Base-by-base conservation (phyloP, 192 early-diverging fungal species). In the Funneliformis geosporum region DNA sequence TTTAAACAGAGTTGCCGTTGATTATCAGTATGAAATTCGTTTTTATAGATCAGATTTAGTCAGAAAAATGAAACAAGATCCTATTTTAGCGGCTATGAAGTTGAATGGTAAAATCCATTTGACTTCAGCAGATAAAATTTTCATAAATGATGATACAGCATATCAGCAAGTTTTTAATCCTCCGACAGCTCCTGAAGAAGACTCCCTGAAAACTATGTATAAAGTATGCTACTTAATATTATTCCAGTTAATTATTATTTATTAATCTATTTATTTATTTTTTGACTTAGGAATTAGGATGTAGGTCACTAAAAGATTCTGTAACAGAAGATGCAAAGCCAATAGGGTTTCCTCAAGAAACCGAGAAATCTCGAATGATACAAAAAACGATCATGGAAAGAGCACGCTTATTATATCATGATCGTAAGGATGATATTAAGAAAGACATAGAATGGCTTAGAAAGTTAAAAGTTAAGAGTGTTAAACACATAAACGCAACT, bases 381-480 rank as follows among this genome's bases (percentile, higher is more conserved):
- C 88, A 94, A 73, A 77, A 86, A 40, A 60, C 90, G 28, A 94
- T 97, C 42, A 83, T 86, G 23, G 89, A 94, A 79, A 91, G 96
- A 4, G 93, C 95, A 18, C 90, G 91, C 0, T 85, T 97, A 9
- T 87, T 97, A 25, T 75, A 94, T 9, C 91, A 94, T 81, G 92
- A 94, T 8, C 11, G 11, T 73, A 80, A 79, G 38, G 87, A 76
- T 71, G 85, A 86, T 60, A 88, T 86, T 80, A 82, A 79, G 5
- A 86, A 74, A 71, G 86, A 85, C 73, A 84, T 91, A 10, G 86
- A 88, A 60, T 88, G 87, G 82, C 43, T 92, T 47, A 88, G 88
- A 11, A 88, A 88, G 14, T 76, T 97, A 18, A 86, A 90, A 73
- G 94, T 95, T 38, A 55, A 83, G 3, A 91, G 95, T 74, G 89